Base-by-base conservation (phyloP, 345 rosid genomes). In the Corchorus capsularis region DNA sequence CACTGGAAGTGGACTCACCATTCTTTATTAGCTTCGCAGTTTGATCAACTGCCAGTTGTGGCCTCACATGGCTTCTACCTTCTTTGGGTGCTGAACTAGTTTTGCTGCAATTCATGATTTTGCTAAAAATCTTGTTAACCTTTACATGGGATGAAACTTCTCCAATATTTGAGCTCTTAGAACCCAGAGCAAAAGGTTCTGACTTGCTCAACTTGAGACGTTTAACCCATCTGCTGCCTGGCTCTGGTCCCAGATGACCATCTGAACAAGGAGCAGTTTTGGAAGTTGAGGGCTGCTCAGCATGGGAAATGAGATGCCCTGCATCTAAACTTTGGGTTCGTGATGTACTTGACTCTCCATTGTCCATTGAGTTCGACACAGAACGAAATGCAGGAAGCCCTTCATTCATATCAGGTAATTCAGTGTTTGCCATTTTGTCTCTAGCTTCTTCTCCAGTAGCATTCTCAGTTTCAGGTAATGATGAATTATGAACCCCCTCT, bases 171-270 rank as follows among this genome's bases (percentile, higher is more conserved):
- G 74, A 80, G 80, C 76, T 83, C 83, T 84, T 85, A 69, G 92
- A 80, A 76, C 85, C 90, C 69, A 73, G 74, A 50, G 73, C 80
- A 45, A 78, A 71, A 56, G 88, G 69, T 63, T 73, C 85, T 2
- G 87, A 76, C 63, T 75, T 69, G 77, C 74, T 82, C 65, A 79
- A 71, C 83, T 87, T 90, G 61, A 91, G 93, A 74, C 97, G 98
- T 81, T 92, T 96, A 83, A 91, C 85, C 97, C 97, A 93, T 83
- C 89, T 83, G 69, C 82, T 87, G 84, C 81, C 79, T 11, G 90
- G 87, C 63, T 87, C 94, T 2, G 69, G 53, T 72, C 79, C 87
- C 56, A 56, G 39, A 27, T 37, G 54, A 73, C 27, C 82, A 67
- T 79, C 71, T 19, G 77, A 78, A 64, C 71, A 74, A 71, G 77